Evolutionary conservation across 164 flowering plant genomes (phyloP), one percentile per base, ranked within the genome.

Genomic region (Aristolochia californica): DNA sequence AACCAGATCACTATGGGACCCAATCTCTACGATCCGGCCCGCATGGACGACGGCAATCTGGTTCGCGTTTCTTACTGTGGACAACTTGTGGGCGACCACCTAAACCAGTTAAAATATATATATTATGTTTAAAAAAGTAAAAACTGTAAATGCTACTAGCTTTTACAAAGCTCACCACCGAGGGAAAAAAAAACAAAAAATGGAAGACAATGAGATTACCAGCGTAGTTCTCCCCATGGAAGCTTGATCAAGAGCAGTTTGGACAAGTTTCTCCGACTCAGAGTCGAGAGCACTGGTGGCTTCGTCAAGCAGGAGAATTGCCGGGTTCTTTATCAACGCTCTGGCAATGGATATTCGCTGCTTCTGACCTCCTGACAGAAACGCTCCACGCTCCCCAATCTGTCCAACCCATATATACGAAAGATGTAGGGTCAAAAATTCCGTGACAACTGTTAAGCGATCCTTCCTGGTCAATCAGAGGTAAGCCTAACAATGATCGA

Each of bases 201-300:
- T 2, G 7, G 7, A 28, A 2, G 30, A 28, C 7, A 28, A 28
- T 7, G 2, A 28, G 7, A 8, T 34, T 34, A 34, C 40, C 28
- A 82, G 60, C 13, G 83, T 76, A 43, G 87, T 79, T 50, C 83
- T 61, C 23, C 82, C 82, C 18, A 24, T 3, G 0, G 77, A 60
- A 16, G 78, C 79, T 20, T 61, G 22, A 55, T 77, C 82, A 16
- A 82, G 45, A 20, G 87, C 83, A 20, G 75, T 70, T 50, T 78
- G 83, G 18, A 81, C 85, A 4, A 58, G 23, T 45, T 68, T 58
- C 52, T 81, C 81, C 0, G 87, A 76, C 18, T 78, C 57, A 45
- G 80, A 53, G 61, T 82, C 83, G 26, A 81, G 52, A 13, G 80
- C 83, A 69, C 86, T 81, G 12, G 86, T 81, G 4, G 83, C 83